Evolutionary conservation across 73 alveolate genomes (phyloP).

Genomic region (Breviolum minutum): DNA sequence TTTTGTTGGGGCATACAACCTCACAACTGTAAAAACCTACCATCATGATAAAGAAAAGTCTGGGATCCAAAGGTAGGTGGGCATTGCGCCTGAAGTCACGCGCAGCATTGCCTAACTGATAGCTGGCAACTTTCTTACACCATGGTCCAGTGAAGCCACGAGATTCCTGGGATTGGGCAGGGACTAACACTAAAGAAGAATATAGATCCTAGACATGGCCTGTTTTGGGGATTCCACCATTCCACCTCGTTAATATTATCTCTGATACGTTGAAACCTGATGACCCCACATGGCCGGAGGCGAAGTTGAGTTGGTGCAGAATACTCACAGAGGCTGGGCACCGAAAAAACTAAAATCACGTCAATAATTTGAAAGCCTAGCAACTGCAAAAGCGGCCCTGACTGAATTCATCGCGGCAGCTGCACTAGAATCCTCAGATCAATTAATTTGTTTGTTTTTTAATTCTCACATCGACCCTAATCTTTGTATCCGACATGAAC

Average conservation of each 20-base stretch:
- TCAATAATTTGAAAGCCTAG: background rate
- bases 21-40: no score
- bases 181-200: no score
- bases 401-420: background rate
- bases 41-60: background rate
- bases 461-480: no score
- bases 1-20: no score
- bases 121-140: background rate
- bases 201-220: no score
- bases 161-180: background rate
- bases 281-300: no score
- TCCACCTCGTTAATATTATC: background rate
- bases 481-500: no score
- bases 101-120: background rate
- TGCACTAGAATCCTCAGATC: background rate
- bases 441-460: background rate
- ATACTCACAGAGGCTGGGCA: no score
- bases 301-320: no score
- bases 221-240: no score
- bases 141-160: background rate
- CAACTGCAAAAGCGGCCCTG: background rate
- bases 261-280: no score
- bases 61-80: background rate
- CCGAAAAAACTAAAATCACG: background rate
- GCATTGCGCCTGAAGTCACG: background rate